phyloP scores from a whole-genome alignment of 139 green algal species.

The Volvox africanus region DNA sequence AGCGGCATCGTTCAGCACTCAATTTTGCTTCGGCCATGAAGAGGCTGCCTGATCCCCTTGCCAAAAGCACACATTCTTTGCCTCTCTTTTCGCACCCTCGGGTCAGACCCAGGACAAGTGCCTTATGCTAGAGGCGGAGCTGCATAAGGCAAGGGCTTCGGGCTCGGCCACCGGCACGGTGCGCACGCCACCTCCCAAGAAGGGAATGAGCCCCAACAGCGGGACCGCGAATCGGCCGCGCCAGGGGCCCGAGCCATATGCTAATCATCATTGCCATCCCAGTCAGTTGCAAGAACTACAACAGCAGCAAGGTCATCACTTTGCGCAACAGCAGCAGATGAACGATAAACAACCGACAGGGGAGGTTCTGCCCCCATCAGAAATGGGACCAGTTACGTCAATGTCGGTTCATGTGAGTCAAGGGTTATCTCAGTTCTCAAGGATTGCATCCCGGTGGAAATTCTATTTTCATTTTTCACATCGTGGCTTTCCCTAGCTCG shows the following conservation, averaged over 20 bases:
- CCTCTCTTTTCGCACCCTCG: neutral
- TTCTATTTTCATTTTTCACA: too few relatives aligned
- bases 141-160: constrained; percentile 6
- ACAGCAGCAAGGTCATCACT: neutral
- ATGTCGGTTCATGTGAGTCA: too few relatives aligned
- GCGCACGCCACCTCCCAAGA: neutral
- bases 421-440: too few relatives aligned
- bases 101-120: neutral
- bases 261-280: neutral
- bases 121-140: constrained; percentile 20
- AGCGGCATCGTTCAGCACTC: too few relatives aligned
- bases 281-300: neutral
- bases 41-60: too few relatives aligned
- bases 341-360: neutral
- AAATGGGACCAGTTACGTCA: too few relatives aligned
- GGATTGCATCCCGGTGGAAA: too few relatives aligned
- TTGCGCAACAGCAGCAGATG: neutral
- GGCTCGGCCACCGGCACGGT: neutral
- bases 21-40: too few relatives aligned
- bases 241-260: neutral
- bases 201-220: neutral
- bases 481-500: too few relatives aligned
- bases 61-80: too few relatives aligned
- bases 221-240: neutral
- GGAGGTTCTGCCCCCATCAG: neutral